Evolutionary conservation across 768 basidiomycete genomes (phyloP).

Genomic region (Grammothele lineata): DNA sequence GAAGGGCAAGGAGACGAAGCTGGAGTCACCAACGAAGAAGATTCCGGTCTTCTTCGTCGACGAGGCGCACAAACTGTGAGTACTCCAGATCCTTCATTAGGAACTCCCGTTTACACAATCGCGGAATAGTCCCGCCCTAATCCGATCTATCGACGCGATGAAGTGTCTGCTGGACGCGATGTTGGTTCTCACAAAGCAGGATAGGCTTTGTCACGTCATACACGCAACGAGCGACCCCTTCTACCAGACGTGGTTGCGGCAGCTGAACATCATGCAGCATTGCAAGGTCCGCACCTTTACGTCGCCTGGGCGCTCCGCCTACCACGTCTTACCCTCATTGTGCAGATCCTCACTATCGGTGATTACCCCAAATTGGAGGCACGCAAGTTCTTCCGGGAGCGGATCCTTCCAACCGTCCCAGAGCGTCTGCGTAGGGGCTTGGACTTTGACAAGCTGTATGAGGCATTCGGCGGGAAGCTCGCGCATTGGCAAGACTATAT

Average conservation of each 20-base stretch:
- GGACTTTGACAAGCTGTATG: slow-evolving; percentile 69
- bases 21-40: slow-evolving; percentile 48
- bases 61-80: slow-evolving; percentile 80
- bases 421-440: slow-evolving; percentile 50
- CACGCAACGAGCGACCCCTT: slow-evolving; percentile 83
- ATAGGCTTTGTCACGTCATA: slow-evolving; percentile 77
- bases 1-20: slow-evolving; percentile 30
- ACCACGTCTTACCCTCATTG: not conserved
- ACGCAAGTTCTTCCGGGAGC: slow-evolving; percentile 58
- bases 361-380: slow-evolving; percentile 76
- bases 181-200: slow-evolving; percentile 85
- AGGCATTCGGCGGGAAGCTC: slow-evolving; percentile 80
- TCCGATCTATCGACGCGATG: slow-evolving; percentile 77
- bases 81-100: not conserved
- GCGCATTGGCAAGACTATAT: slow-evolving; percentile 82
- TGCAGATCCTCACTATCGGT: slow-evolving; percentile 70
- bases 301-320: not conserved
- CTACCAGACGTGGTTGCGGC: slow-evolving; percentile 80
- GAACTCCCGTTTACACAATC: not conserved
- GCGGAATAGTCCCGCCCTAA: slow-evolving; percentile 55
- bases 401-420: slow-evolving; percentile 65
- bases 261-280: slow-evolving; percentile 77
- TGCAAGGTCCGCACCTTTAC: slow-evolving; percentile 51
- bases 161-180: slow-evolving; percentile 82
- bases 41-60: slow-evolving; percentile 82